Percentiles rank a stretch among this genome's conserved stretches.
These are phyloP conservation scores for Xylariaceae sp. DNA, from an alignment of 2,329 filamentous ascomycete species.

Conservation along the genomic window DNA sequence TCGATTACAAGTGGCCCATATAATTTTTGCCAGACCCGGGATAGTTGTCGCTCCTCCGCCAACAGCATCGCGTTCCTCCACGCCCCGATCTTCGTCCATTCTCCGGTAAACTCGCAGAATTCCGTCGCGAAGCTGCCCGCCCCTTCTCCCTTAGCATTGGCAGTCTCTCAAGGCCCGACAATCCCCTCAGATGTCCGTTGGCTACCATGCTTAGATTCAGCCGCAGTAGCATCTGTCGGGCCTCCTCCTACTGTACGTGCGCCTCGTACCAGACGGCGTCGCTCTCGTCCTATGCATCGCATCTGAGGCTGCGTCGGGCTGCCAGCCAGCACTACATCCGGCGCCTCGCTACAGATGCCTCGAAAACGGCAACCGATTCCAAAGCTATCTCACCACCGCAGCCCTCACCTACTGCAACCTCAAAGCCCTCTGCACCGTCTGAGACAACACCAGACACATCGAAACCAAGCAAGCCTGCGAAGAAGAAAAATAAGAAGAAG, in stretches of 20 bases:
- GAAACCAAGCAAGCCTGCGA: slow-evolving; percentile 1
- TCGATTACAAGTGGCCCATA: no score
- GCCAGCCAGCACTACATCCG: slow-evolving; percentile 1
- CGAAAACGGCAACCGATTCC: slow-evolving; percentile 1
- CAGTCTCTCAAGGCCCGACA: slow-evolving; percentile 1
- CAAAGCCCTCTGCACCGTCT: no score
- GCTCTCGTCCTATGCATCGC: slow-evolving; percentile 9
- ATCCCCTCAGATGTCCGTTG: slow-evolving; percentile 3
- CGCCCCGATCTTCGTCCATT: no score
- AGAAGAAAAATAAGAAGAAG: slow-evolving; percentile 2
- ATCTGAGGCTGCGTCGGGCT: no score
- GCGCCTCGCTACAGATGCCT: slow-evolving; percentile 17
- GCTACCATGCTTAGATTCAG: slow-evolving; percentile 36
- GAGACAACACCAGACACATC: neutral
- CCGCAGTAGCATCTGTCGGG: slow-evolving; percentile 25
- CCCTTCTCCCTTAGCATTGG: no score
- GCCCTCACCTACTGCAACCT: no score
- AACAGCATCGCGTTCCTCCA: no score
- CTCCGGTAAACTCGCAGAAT: no score
- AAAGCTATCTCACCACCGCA: neutral
- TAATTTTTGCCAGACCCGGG: no score
- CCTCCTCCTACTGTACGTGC: slow-evolving; percentile 29
- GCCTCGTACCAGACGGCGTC: slow-evolving; percentile 25
- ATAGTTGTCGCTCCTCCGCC: no score
- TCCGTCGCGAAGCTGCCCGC: no score